phyloP scores from a whole-genome alignment of 2,329 filamentous ascomycete genomes.

The Nothophoma quercina region DNA sequence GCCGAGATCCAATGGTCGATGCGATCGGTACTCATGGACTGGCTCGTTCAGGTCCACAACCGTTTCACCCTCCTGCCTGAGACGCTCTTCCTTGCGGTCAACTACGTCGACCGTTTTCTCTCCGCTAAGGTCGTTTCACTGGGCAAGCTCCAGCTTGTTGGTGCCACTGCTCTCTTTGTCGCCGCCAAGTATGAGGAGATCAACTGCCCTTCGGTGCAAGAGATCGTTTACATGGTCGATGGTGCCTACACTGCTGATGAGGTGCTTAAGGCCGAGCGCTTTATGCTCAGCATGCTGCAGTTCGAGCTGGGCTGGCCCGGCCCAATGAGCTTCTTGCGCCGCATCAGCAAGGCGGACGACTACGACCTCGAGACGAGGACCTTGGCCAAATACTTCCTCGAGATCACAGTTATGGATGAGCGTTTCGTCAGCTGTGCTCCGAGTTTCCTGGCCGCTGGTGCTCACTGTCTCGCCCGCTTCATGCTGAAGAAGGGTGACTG shows the following conservation, averaged over 20 bases:
- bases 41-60: conserved; percentile 94
- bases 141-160: conserved; percentile 93
- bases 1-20: conserved; percentile 99
- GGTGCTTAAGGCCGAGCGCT: conserved; percentile 95
- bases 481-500: conserved; percentile 92
- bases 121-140: conserved; percentile 94
- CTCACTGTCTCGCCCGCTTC: conserved; percentile 88
- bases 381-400: conserved; percentile 95
- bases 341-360: conserved; percentile 98
- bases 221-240: conserved; percentile 99
- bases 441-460: conserved; percentile 88
- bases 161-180: conserved; percentile 93
- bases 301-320: conserved; percentile 99
- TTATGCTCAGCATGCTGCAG: conserved; percentile 96
- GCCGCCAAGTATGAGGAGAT: conserved; percentile 99
- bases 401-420: conserved; percentile 97
- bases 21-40: conserved; percentile 96
- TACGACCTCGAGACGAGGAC: conserved; percentile 96
- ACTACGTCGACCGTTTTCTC: conserved; percentile 97
- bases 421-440: conserved; percentile 91
- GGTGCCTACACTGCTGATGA: conserved; percentile 87
- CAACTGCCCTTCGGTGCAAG: conserved; percentile 91
- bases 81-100: conserved; percentile 92
- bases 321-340: conserved; percentile 95
- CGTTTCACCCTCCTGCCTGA: conserved; percentile 92